Base-by-base conservation (phyloP, 129 eudicot genomes). In the Flaveria ramosissima region DNA sequence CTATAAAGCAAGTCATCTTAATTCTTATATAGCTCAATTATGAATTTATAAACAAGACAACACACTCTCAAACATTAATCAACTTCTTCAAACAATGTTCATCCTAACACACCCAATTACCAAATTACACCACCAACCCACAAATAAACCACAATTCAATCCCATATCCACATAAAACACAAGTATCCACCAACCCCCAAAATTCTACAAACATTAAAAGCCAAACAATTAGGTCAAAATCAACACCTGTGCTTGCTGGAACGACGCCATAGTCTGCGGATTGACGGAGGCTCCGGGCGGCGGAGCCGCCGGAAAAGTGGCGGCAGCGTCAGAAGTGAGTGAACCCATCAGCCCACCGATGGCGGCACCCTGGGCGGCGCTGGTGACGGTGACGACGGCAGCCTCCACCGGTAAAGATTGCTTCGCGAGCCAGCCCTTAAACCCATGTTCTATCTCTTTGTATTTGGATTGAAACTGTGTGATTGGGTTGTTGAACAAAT, bases 341-440 rank as follows among this genome's bases (percentile, higher is more conserved):
- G 89, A 89, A 39, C 97, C 97, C 97, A 91, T 86, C 17, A 91
- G 73, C 9, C 82, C 95, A 19, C 97, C 97, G 19, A 91, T 91
- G 30, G 87, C 90, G 32, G 95, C 97, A 12, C 97, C 97, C 45
- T 91, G 97, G 48, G 68, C 81, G 74, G 90, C 92, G 78, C 92
- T 81, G 53, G 97, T 85, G 84, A 72, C 47, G 53, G 95, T 86
- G 6, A 86, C 94, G 21, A 91, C 80, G 74, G 95, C 86, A 23
- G 97, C 89, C 69, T 91, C 97, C 14, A 88, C 97, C 3, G 90
- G 88, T 65, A 91, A 68, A 8, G 97, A 84, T 69, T 91, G 95
- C 73, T 85, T 86, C 30, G 88, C 83, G 16, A 88, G 70, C 97
- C 95, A 91, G 6, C 10, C 69, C 60, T 81, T 84, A 55, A 91